Evolutionary conservation across 1,284 basidiomycete genomes (phyloP).

Genomic region (Violaceomyces palustris): DNA sequence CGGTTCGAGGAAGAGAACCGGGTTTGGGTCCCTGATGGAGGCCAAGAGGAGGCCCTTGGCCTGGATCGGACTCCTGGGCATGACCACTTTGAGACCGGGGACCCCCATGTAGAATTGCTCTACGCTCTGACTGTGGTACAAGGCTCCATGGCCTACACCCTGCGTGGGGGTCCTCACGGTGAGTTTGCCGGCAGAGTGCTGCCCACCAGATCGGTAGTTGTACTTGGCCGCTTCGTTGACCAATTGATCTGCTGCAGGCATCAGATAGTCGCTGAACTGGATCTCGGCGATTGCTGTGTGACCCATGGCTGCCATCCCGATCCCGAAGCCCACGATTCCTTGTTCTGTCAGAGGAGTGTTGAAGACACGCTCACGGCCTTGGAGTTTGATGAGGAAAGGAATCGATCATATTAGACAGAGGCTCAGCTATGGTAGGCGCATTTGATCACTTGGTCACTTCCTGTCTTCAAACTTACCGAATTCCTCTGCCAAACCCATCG

Average conservation of each 20-base stretch:
- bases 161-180: slow-evolving; percentile 67
- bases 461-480: slow-evolving; percentile 70
- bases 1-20: slow-evolving; percentile 90
- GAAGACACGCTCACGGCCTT: slow-evolving; percentile 13
- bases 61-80: slow-evolving; percentile 87
- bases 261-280: slow-evolving; percentile 57
- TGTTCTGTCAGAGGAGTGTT: slow-evolving; percentile 55
- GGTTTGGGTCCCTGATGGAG: slow-evolving; percentile 84
- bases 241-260: slow-evolving; percentile 59
- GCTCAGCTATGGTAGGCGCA: too few species aligned
- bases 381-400: too few species aligned
- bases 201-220: slow-evolving; percentile 79
- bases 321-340: slow-evolving; percentile 89
- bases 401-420: too few species aligned
- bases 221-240: slow-evolving; percentile 95
- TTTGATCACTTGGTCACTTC: too few species aligned
- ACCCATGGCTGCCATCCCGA: slow-evolving; percentile 85
- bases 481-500: slow-evolving; percentile 85
- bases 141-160: slow-evolving; percentile 58
- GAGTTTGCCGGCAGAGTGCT: slow-evolving; percentile 74
- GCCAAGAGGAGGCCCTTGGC: slow-evolving; percentile 83
- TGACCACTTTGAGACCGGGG: slow-evolving; percentile 82
- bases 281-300: slow-evolving; percentile 93
- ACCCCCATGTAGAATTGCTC: slow-evolving; percentile 86
- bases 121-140: slow-evolving; percentile 90